Evolutionary conservation across 371 early-diverging fungal genomes (phyloP), one percentile per base, ranked within the genome.

Genomic region (Mortierella sp.): DNA sequence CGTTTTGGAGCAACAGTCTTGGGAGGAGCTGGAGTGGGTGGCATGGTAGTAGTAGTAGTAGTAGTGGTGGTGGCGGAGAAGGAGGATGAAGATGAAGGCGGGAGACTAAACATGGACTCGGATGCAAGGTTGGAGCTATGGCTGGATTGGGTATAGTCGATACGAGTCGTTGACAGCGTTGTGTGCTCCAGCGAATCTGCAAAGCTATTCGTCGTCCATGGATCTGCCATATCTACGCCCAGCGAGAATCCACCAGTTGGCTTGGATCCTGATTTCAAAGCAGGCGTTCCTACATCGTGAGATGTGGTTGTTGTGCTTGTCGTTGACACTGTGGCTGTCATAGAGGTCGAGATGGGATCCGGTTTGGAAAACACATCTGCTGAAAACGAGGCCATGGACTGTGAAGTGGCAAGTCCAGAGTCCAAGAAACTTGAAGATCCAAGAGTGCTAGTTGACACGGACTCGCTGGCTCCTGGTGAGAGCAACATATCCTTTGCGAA

Each of bases 221-320:
- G 74, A 25, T 73, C 74, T 10, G 63, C 60, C 3, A 74, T 63
- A 49, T 74, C 74, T 39, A 67, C 74, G 19, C 74, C 74, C 24
- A 74, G 17, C 3, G 73, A 73, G 43, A 73, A 73, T 31, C 74
- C 64, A 10, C 12, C 59, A 45, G 19, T 62, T 61, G 21, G 40
- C 13, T 19, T 68, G 62, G 0, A 37, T 17, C 67, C 67, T 28
- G 56, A 54, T 24, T 54, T 53, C 16, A 45, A 34, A 4, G 34
- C 4, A 10, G 34, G 34, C 10, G 10, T 7, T 34, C 4, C 10
- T 4, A 10, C 7, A 10, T 34, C 10, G 34, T 4, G 34, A 10
- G 34, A 7, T 10, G 34, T 34, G 7, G 34, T 34, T 10, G 34
- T 34, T 1, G 49, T 40, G 21, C 53, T 17, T 21, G 53, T 37